Conservation (phyloP, 768 basidiomycete genomes). For the Russula abietina region DNA sequence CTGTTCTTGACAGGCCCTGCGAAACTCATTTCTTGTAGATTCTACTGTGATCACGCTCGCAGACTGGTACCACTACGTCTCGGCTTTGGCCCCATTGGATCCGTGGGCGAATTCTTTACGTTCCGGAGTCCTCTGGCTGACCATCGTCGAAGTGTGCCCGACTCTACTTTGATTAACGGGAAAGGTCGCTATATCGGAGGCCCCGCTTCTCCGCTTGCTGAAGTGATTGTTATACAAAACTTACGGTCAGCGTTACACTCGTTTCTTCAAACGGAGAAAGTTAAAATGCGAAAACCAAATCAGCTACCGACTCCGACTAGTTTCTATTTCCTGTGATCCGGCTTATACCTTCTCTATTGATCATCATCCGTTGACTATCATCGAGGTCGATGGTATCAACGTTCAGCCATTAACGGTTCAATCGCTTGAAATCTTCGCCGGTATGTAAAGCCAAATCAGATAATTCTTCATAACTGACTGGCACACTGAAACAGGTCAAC, state of each 20-base stretch:
- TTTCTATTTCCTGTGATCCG: slow-evolving; percentile 45
- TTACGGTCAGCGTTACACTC: slow-evolving; percentile 18
- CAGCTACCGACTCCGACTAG: slow-evolving; percentile 50
- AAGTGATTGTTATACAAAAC: slow-evolving; percentile 39
- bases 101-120: background rate
- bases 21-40: slow-evolving; percentile 8
- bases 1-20: background rate
- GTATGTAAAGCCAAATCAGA: background rate
- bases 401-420: slow-evolving; percentile 27
- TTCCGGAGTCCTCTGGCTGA: slow-evolving; percentile 3
- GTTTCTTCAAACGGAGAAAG: background rate
- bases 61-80: slow-evolving; percentile 27
- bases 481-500: slow-evolving; percentile 18
- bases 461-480: background rate
- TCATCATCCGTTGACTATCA: slow-evolving; percentile 28
- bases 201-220: slow-evolving; percentile 36
- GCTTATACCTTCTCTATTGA: slow-evolving; percentile 29
- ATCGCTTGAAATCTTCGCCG: slow-evolving; percentile 27
- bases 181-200: slow-evolving; percentile 41
- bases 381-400: slow-evolving; percentile 29
- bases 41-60: slow-evolving; percentile 27
- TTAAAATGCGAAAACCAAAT: slow-evolving; percentile 19
- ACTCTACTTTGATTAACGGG: slow-evolving; percentile 50
- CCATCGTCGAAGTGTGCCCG: slow-evolving; percentile 16
- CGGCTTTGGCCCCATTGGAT: background rate